A percentile compares a stretch with the other conserved stretches of the same genome.
Evolutionary conservation across 805 yeast species (phyloP).

Genomic region (Saccharomycopsis fermentans): DNA sequence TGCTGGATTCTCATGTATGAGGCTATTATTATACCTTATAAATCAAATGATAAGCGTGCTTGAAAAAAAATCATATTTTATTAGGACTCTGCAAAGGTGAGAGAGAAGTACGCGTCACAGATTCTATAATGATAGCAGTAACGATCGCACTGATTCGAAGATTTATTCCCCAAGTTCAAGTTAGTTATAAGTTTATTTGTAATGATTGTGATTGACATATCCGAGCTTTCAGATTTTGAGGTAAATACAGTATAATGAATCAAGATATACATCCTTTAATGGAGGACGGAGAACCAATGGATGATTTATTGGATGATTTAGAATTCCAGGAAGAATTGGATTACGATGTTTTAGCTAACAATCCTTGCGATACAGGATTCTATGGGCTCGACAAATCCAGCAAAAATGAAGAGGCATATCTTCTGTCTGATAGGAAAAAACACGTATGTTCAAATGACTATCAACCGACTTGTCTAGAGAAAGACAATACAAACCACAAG

Average conservation of each 20-base stretch:
- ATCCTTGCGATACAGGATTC: neutral
- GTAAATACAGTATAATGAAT: neutral
- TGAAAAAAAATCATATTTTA: too few relatives aligned
- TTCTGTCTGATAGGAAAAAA: neutral
- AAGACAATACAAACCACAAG: neutral
- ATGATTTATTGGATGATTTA: neutral
- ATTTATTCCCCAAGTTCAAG: too few relatives aligned
- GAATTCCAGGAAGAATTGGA: neutral
- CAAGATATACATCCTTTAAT: neutral
- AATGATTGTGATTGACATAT: too few relatives aligned
- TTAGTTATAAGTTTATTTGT: neutral
- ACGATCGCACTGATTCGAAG: too few relatives aligned
- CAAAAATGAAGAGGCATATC: too few relatives aligned
- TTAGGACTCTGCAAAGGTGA: too few relatives aligned
- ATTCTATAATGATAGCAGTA: too few relatives aligned
- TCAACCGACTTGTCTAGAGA: neutral
- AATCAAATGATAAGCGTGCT: too few relatives aligned
- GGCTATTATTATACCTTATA: too few relatives aligned
- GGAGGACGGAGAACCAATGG: neutral
- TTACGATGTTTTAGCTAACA: neutral
- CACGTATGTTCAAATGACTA: neutral
- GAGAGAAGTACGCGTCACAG: too few relatives aligned
- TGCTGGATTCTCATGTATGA: too few relatives aligned
- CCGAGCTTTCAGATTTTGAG: too few relatives aligned
- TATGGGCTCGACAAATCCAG: neutral